Evolutionary conservation across 208 protist species (phyloP), one percentile per base, ranked within the genome.

Genomic region (Zelonia costaricensis): DNA sequence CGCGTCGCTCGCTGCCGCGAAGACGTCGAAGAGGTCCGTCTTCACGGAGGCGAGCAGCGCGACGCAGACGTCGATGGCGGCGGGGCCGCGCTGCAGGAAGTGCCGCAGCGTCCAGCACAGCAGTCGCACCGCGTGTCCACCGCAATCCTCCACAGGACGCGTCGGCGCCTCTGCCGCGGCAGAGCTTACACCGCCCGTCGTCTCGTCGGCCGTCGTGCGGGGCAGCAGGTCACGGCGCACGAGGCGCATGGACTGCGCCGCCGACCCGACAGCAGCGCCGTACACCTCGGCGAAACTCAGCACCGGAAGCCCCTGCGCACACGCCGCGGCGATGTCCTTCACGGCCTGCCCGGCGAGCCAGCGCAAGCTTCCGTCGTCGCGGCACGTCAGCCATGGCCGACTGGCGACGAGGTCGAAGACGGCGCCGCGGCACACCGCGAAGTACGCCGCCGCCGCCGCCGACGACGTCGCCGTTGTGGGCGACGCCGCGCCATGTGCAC

Each of bases 271-370:
- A 10, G 62, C 61, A 0, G 65, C 31, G n/a, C 59, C 46, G 35
- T 65, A 52, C 8, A 49, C 65, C 33, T 78, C 68, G 0, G 46
- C 49, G 20, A 53, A 55, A 35, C 54, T 59, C 47, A 79, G 61
- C 9, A 84, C 53, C 31, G 73, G 62, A 9, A 58, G 52, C 28
- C 68, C 54, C n/a, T 12, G 15, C 28, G 36, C 46, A 42, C 78
- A 80, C 15, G 71, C 57, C 3, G 64, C 45, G 35, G 77, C 64
- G n/a, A 88, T 18, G 42, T 81, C 76, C 52, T 84, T 80, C 39
- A 88, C 53, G 31, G 82, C 82, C 71, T 88, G 78, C 46, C 70
- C 67, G 10, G 80, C 69, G 43, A 82, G 46, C 82, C 82, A 88
- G 22, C 74, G 61, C 15, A 88, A 53, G 23, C 74, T 88, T 18